Evolutionary conservation across 192 early-diverging fungal species (phyloP).

Genomic region (Coemansia pectinata): DNA sequence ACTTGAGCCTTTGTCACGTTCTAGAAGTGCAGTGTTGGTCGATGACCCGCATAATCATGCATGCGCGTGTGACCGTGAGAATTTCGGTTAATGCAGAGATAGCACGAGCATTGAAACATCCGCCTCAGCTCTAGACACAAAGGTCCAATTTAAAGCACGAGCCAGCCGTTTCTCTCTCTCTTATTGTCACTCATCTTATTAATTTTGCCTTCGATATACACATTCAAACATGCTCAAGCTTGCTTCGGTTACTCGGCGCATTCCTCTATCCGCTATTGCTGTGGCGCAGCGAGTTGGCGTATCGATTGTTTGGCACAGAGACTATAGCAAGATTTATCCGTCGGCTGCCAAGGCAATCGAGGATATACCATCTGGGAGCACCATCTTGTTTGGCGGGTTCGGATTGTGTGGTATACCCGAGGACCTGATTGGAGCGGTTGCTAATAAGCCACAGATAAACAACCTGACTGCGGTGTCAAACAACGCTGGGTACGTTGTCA

Average conservation of each 20-base stretch:
- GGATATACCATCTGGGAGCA: conserved; percentile 61
- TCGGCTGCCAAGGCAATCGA: conserved; percentile 64
- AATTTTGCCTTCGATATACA: background rate
- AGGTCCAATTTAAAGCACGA: background rate
- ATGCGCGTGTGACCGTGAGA: conserved; percentile 14
- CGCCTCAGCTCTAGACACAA: background rate
- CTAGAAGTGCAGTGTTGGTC: background rate
- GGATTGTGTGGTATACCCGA: conserved; percentile 78
- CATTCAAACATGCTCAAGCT: background rate
- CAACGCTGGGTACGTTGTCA: conserved; percentile 45
- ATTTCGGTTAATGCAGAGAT: background rate
- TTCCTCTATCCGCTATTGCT: background rate
- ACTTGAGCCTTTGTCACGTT: background rate
- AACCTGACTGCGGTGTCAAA: conserved; percentile 59
- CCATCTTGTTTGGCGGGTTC: conserved; percentile 71
- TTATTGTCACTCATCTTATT: background rate
- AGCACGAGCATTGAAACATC: background rate
- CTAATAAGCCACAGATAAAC: conserved; percentile 22
- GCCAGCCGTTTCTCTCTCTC: background rate
- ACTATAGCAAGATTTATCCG: conserved; percentile 58
- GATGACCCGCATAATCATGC: background rate
- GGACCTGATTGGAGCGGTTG: conserved; percentile 58
- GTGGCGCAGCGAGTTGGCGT: background rate
- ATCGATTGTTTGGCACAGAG: background rate
- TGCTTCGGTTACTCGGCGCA: background rate